phyloP scores from a whole-genome alignment of 1,284 basidiomycete species.

The Porodaedalea pini region DNA sequence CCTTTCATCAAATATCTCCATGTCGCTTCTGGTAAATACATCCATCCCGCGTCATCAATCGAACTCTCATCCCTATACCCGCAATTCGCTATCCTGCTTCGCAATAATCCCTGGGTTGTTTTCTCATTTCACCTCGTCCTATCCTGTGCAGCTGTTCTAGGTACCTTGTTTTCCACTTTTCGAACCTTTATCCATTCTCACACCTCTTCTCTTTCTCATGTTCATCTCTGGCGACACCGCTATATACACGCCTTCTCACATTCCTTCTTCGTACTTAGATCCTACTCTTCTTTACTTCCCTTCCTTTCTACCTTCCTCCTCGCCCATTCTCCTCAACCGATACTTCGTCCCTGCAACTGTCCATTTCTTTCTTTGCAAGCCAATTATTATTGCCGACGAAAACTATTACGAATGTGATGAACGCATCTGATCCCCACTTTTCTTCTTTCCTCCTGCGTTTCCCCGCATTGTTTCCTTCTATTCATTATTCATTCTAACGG shows the following conservation, averaged over 20 bases:
- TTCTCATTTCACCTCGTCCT: not conserved
- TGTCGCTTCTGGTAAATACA: slow-evolving; percentile 12
- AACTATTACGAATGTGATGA: slow-evolving; percentile 15
- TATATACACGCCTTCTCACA: slow-evolving; percentile 17
- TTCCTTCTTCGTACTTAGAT: slow-evolving; percentile 12
- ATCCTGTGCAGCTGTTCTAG: slow-evolving; percentile 16
- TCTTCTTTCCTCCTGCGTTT: not conserved
- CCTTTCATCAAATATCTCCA: not conserved
- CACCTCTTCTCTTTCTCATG: slow-evolving; percentile 3
- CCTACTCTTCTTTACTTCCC: not conserved
- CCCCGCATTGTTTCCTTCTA: slow-evolving; percentile 19
- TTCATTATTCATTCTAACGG: slow-evolving; percentile 29
- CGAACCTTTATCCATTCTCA: not conserved
- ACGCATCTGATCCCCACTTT: not conserved
- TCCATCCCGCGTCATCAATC: slow-evolving; percentile 6
- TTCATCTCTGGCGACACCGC: slow-evolving; percentile 6
- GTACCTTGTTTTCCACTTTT: slow-evolving; percentile 8
- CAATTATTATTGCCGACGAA: slow-evolving; percentile 1
- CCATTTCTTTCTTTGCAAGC: slow-evolving; percentile 1
- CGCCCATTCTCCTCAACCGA: not conserved
- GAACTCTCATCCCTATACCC: slow-evolving; percentile 8
- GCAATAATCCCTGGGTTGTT: slow-evolving; percentile 8
- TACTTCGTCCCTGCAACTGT: not conserved
- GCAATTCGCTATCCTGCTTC: slow-evolving; percentile 13
- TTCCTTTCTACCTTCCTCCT: not conserved